Evolutionary conservation across 1,284 basidiomycete species (phyloP), one percentile per base, ranked within the genome.

Genomic region (Waitea zeae): DNA sequence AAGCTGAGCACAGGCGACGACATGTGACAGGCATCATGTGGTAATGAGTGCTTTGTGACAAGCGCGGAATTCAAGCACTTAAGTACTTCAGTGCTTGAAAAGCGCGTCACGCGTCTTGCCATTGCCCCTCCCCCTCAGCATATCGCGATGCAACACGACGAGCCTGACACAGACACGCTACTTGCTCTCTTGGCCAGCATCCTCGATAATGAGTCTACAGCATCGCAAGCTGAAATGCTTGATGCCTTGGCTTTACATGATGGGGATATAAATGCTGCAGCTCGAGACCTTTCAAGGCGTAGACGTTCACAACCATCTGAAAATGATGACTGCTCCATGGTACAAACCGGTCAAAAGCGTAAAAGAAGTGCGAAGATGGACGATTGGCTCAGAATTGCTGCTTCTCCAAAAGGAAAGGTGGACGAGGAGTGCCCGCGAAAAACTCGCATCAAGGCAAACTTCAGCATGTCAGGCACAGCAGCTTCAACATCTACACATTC

Each of bases 181-280:
- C 57, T 84, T 33, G 77, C 68, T 9, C 56, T 80, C 36, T 64
- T 81, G 13, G 54, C 59, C 14, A 83, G 78, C 47, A 54, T 79
- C 4, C 48, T 82, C 5, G 51, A 58, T 11, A n/a, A n/a, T n/a
- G 45, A 49, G 19, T 46, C 54, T 13, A 38, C 44, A 3, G 51
- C 54, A 5, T 51, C 57, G 19, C 53, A 61, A 22, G 47, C 54
- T 20, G 43, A 48, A 5, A 59, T 82, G 5, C 52, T 86, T 4
- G 67, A 78, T 33, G 66, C 77, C 0, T 61, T 90, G 3, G 56
- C 73, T 4, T 49, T 61, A 31, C 59, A 58, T 22, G 52, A 70
- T 22, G 82, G 82, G 9, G 58, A 86, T 47, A 65, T 73, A 5
- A 51, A 66, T 35, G 54, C 51, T 15, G 73, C 86, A 0, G 75